Conservation (phyloP, 345 rosid species). For the Trapa bicornis region DNA sequence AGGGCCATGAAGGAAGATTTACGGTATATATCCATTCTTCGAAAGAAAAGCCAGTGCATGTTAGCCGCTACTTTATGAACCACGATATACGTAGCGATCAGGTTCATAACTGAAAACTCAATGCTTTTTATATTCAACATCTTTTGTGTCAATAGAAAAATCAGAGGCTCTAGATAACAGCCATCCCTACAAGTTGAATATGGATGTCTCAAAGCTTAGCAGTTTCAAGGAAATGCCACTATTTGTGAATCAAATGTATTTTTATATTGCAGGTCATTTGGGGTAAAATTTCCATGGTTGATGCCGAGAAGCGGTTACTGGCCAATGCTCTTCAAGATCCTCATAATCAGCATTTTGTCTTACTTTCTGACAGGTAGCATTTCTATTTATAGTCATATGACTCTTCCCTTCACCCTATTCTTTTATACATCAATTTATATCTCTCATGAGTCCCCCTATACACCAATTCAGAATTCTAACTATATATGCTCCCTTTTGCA, state of each 20-base stretch:
- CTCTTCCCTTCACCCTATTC: not conserved
- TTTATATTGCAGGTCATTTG: slow-evolving; percentile 51
- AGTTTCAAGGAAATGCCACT: not conserved
- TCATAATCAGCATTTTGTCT: slow-evolving; percentile 89
- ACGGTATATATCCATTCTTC: slow-evolving; percentile 77
- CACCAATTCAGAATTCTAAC: not conserved
- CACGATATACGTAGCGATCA: slow-evolving; percentile 60
- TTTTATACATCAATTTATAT: not conserved
- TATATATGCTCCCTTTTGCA: slow-evolving; percentile 21
- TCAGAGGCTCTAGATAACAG: no score
- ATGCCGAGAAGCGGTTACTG: slow-evolving; percentile 86
- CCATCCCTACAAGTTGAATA: not conserved
- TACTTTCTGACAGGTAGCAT: slow-evolving; percentile 85
- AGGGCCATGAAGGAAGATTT: slow-evolving; percentile 83
- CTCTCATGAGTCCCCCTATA: not conserved
- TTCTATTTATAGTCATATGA: not conserved
- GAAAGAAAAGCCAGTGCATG: slow-evolving; percentile 52
- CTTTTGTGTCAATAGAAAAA: not conserved
- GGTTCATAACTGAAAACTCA: slow-evolving; percentile 21
- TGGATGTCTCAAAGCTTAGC: not conserved
- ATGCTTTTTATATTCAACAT: not conserved
- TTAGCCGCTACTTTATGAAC: slow-evolving; percentile 62
- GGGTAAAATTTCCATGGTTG: slow-evolving; percentile 97
- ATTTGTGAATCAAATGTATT: not conserved
- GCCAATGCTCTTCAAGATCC: slow-evolving; percentile 83